A percentile compares a stretch with the other conserved stretches of the same genome.
phyloP scores from a whole-genome alignment of 2,329 filamentous ascomycete genomes.

The Colletotrichum godetiae region DNA sequence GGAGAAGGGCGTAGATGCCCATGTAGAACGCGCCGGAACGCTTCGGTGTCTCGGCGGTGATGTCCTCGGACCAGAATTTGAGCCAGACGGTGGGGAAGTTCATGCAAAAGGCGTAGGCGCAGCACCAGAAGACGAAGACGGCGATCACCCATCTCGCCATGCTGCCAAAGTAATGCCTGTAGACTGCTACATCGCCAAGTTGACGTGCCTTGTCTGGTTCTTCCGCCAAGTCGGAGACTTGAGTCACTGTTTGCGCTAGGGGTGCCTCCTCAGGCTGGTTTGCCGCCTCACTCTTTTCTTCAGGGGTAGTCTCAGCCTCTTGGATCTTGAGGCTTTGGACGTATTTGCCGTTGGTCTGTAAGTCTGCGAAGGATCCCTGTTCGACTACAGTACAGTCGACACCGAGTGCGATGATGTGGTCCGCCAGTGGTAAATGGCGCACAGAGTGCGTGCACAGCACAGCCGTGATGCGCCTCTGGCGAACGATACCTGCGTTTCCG shows the following conservation, averaged over 20 bases:
- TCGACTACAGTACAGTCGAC: slow-evolving; percentile 52
- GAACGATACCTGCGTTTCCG: slow-evolving; percentile 41
- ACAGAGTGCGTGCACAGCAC: slow-evolving; percentile 54
- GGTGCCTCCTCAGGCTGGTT: not conserved
- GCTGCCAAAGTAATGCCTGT: slow-evolving; percentile 48
- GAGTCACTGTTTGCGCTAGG: not conserved
- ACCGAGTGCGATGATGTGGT: slow-evolving; percentile 57
- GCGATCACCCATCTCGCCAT: slow-evolving; percentile 38
- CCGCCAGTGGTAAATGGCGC: slow-evolving; percentile 51
- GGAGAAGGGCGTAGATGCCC: slow-evolving; percentile 44
- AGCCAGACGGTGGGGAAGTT: slow-evolving; percentile 52
- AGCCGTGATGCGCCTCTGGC: slow-evolving; percentile 39
- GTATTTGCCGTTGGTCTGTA: slow-evolving; percentile 51
- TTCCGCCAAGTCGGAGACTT: not conserved
- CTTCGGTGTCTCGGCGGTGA: slow-evolving; percentile 26
- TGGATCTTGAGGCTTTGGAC: slow-evolving; percentile 51
- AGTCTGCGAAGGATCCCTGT: slow-evolving; percentile 51
- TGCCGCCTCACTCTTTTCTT: not conserved
- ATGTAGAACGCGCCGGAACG: slow-evolving; percentile 43
- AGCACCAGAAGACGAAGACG: slow-evolving; percentile 37
- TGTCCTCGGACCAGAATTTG: slow-evolving; percentile 52
- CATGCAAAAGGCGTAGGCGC: slow-evolving; percentile 41
- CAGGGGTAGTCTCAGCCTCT: slow-evolving; percentile 33
- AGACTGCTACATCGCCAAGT: slow-evolving; percentile 46
- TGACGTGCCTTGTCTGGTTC: slow-evolving; percentile 38